Conservation (phyloP, 176 grass and related monocot species). For the Cocos nucifera region DNA sequence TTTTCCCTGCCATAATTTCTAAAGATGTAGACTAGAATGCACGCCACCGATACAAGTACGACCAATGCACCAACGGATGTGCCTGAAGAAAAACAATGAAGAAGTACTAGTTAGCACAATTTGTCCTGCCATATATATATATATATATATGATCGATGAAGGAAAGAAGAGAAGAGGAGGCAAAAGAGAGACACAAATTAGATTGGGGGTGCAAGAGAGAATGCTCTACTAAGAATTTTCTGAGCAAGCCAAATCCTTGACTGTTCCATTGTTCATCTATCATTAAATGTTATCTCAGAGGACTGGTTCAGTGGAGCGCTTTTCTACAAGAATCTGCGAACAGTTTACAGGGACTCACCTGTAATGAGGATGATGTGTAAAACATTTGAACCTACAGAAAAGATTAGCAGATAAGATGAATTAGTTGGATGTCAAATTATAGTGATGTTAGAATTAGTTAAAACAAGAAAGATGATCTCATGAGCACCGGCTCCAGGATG, state of each 20-base stretch:
- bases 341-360: constrained; percentile 14
- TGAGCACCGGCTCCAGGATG: no score
- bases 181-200: no score
- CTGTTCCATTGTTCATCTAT: no score
- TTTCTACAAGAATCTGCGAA: not conserved
- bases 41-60: no score
- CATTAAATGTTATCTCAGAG: no score
- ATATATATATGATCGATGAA: no score
- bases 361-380: constrained; percentile 20
- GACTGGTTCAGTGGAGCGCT: not conserved
- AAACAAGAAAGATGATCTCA: not conserved
- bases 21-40: no score
- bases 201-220: no score
- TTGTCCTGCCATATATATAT: not conserved
- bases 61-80: constrained; percentile 3
- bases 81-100: constrained; percentile 9
- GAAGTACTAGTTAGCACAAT: not conserved
- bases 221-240: no score
- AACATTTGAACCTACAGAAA: constrained; percentile 17
- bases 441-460: not conserved
- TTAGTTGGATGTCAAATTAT: not conserved
- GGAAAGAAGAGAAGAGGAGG: no score
- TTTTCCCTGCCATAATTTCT: no score
- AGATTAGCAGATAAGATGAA: constrained; percentile 9
- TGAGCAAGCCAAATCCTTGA: no score